Conservation (phyloP, 768 basidiomycete species). For the Coprinopsis cinerea region DNA sequence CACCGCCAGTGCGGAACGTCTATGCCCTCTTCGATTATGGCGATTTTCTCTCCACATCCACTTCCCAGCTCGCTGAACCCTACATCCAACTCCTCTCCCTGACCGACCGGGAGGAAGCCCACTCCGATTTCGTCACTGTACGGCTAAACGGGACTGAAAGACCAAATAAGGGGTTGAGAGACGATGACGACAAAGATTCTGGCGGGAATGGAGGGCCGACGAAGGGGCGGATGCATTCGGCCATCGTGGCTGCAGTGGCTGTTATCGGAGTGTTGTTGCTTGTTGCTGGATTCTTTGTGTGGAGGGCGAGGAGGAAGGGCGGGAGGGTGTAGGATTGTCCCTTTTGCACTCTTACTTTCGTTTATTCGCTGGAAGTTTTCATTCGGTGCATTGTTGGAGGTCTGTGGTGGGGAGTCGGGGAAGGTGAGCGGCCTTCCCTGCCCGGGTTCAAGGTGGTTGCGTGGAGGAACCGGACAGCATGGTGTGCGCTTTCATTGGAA, state of each 20-base stretch:
- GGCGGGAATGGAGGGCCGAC: not conserved
- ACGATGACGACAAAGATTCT: slow-evolving; percentile 3
- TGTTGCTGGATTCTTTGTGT: not conserved
- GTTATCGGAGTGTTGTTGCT: slow-evolving; percentile 4
- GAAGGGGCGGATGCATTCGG: not conserved
- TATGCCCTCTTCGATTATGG: slow-evolving; percentile 64
- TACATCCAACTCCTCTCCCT: slow-evolving; percentile 60
- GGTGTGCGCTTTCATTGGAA: too few relatives aligned
- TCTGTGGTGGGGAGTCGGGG: too few relatives aligned
- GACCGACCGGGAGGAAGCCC: slow-evolving; percentile 41
- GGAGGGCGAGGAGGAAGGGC: not conserved
- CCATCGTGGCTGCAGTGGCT: slow-evolving; percentile 5
- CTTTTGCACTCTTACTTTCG: too few relatives aligned
- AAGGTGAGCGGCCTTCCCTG: too few relatives aligned
- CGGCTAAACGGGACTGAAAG: slow-evolving; percentile 29
- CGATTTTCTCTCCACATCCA: slow-evolving; percentile 39
- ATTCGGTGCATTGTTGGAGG: too few relatives aligned
- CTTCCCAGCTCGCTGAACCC: slow-evolving; percentile 32
- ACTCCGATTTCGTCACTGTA: slow-evolving; percentile 31
- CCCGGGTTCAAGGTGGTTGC: too few relatives aligned
- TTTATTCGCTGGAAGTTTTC: not conserved
- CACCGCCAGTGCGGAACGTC: slow-evolving; percentile 51
- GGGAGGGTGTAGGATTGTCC: not conserved
- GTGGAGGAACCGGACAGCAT: too few relatives aligned
- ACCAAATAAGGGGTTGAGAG: slow-evolving; percentile 8